Conservation (phyloP, 768 basidiomycete genomes). For the Termitomyces sp. region DNA sequence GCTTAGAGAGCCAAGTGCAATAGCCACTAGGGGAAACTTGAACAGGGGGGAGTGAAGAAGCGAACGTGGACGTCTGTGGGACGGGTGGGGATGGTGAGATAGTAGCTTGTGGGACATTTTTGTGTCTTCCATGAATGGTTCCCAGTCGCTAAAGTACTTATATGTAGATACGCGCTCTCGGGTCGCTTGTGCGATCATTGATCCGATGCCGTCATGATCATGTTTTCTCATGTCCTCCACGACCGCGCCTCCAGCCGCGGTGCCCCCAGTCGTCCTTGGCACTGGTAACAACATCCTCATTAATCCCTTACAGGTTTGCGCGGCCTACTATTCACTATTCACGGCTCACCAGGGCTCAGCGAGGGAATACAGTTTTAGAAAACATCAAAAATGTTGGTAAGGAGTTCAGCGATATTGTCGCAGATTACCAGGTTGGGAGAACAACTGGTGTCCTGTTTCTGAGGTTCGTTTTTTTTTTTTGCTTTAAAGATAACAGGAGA, state of each 20-base stretch:
- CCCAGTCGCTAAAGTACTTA: background rate
- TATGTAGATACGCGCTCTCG: background rate
- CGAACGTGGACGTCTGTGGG: background rate
- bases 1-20: constrained; percentile 15
- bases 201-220: constrained; percentile 8
- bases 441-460: constrained; percentile 92
- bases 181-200: constrained; percentile 6
- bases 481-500: background rate
- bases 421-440: constrained; percentile 93
- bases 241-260: constrained; percentile 23
- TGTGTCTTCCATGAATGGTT: background rate
- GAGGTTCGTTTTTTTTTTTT: constrained; percentile 44
- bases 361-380: constrained; percentile 86
- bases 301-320: constrained; percentile 51
- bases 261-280: constrained; percentile 62
- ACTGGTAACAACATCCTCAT: constrained; percentile 60
- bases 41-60: background rate
- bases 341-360: constrained; percentile 33
- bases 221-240: constrained; percentile 7
- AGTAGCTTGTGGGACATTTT: constrained; percentile 29
- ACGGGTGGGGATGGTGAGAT: constrained; percentile 10
- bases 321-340: background rate
- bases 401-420: constrained; percentile 90
- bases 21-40: constrained; percentile 3
- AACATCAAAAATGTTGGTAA: constrained; percentile 84